Evolutionary conservation across 1,139 yeast species (phyloP).

Genomic region (Yarrowia galli): DNA sequence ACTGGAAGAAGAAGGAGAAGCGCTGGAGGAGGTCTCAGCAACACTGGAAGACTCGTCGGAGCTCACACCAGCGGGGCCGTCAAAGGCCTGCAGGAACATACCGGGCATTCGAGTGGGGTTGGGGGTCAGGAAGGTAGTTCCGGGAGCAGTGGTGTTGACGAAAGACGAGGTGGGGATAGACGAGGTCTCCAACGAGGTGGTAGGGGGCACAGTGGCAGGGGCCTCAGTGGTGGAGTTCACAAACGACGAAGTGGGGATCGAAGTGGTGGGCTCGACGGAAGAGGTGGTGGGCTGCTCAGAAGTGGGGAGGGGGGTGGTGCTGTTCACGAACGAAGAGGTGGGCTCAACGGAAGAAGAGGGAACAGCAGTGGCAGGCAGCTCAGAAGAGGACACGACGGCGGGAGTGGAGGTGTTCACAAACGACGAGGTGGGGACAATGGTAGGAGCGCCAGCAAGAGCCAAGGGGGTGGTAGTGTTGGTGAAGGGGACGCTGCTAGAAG

Average conservation of each 20-base stretch:
- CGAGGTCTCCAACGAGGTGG: neutral
- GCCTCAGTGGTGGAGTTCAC: conserved; percentile 22
- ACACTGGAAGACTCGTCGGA: neutral
- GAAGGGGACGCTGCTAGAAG: conserved; percentile 2
- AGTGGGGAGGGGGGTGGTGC: neutral
- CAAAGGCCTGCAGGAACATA: neutral
- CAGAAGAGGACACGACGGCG: neutral
- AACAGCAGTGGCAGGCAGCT: neutral
- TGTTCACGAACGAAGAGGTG: conserved; percentile 11
- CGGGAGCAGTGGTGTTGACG: conserved; percentile 11
- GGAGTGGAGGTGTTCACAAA: neutral
- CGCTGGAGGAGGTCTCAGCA: neutral
- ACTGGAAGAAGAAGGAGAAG: too few relatives aligned
- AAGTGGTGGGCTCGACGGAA: neutral
- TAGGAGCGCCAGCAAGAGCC: neutral
- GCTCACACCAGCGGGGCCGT: neutral
- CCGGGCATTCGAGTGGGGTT: conserved; percentile 22
- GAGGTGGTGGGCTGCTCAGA: neutral
- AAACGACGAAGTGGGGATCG: conserved; percentile 5
- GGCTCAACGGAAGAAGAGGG: neutral
- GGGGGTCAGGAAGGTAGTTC: conserved; percentile 1
- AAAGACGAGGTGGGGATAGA: conserved; percentile 15
- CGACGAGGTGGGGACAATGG: neutral
- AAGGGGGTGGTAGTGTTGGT: neutral
- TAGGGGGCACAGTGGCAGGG: neutral